Evolutionary conservation across 106 monocot genomes (phyloP).

Genomic region (Dendrobium officinale): DNA sequence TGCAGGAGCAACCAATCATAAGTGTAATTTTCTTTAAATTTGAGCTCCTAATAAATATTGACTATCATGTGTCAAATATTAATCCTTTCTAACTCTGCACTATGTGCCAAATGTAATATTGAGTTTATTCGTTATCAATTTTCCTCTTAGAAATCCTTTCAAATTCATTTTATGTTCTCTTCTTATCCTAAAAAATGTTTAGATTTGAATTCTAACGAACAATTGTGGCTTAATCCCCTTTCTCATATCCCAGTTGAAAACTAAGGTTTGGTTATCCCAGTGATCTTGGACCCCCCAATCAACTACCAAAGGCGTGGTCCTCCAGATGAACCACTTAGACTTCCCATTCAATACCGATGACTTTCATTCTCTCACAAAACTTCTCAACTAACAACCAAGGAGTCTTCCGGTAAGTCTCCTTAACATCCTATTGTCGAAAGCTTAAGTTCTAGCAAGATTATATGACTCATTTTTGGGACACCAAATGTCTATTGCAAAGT

Average conservation of each 20-base stretch:
- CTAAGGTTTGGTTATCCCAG: neutral
- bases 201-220: neutral
- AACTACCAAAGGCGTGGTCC: neutral
- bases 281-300: neutral
- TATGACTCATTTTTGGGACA: neutral
- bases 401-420: neutral
- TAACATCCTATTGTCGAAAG: neutral
- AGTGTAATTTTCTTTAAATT: neutral
- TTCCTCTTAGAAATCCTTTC: neutral
- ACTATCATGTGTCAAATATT: neutral
- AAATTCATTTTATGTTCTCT: neutral
- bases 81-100: neutral
- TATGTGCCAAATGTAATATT: neutral
- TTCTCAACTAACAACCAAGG: neutral
- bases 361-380: neutral
- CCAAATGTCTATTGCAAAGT: neutral
- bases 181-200: neutral
- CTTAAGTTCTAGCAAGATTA: neutral
- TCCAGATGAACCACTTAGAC: neutral
- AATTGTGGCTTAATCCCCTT: neutral
- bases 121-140: neutral
- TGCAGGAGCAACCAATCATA: neutral
- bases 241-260: neutral
- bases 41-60: neutral
- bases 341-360: neutral